Percentiles rank a stretch among this genome's conserved stretches.
Evolutionary conservation across 805 yeast species (phyloP).

Genomic region (Candida namnaoensis): DNA sequence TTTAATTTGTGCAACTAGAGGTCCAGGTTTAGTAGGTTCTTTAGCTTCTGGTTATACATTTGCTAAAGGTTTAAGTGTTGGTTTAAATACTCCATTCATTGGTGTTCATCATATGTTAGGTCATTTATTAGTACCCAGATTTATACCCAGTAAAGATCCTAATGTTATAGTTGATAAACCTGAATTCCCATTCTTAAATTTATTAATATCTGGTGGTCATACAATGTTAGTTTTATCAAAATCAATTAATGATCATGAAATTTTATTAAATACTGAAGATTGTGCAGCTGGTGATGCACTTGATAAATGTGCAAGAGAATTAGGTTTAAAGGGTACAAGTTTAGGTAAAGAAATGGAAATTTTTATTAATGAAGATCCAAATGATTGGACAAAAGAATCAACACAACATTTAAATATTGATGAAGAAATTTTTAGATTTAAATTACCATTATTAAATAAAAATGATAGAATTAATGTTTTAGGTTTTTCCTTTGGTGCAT

Average conservation of each 20-base stretch:
- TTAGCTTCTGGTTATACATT: constrained; percentile 73
- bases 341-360: constrained; percentile 76
- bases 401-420: neutral
- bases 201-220: constrained; percentile 90
- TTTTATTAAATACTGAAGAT: constrained; percentile 69
- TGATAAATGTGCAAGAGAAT: constrained; percentile 84
- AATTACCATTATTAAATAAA: constrained; percentile 46
- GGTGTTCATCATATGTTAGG: constrained; percentile 98
- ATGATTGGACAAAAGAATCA: constrained; percentile 15
- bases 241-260: constrained; percentile 55
- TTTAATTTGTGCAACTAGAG: constrained; percentile 82
- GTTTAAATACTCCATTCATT: constrained; percentile 66
- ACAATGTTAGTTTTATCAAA: constrained; percentile 73
- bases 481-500: constrained; percentile 75
- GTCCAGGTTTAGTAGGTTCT: constrained; percentile 95
- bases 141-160: constrained; percentile 10
- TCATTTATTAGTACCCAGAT: constrained; percentile 64
- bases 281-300: constrained; percentile 91
- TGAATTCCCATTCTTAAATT: constrained; percentile 59
- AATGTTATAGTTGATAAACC: constrained; percentile 34
- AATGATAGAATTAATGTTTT: constrained; percentile 33
- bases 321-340: constrained; percentile 64
- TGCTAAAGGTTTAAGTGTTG: constrained; percentile 78
- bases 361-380: constrained; percentile 30
- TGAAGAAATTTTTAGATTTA: constrained; percentile 18